phyloP scores from a whole-genome alignment of 768 basidiomycete genomes.

The Naganishia kalamii region DNA sequence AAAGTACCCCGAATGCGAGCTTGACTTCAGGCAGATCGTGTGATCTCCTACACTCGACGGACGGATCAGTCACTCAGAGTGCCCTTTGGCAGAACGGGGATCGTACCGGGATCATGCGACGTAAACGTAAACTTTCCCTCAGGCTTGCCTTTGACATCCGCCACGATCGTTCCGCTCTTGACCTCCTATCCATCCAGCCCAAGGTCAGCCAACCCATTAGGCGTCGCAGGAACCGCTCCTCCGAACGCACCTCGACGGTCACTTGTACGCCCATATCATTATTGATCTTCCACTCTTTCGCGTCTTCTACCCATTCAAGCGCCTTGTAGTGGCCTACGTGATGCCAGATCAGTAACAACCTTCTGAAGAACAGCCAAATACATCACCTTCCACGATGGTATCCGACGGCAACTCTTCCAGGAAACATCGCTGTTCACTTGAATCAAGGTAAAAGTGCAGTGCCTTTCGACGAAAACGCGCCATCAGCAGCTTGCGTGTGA shows the following conservation, averaged over 20 bases:
- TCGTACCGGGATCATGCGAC: conserved; percentile 68
- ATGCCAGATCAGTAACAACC: neutral
- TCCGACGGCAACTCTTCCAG: conserved; percentile 91
- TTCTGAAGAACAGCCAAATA: too few species aligned
- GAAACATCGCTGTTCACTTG: conserved; percentile 88
- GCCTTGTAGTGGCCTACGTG: conserved; percentile 79
- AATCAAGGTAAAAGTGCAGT: conserved; percentile 94
- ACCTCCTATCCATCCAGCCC: conserved; percentile 61
- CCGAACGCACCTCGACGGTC: conserved; percentile 67
- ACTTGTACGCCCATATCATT: conserved; percentile 79
- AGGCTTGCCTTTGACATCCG: conserved; percentile 79
- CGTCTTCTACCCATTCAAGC: conserved; percentile 76
- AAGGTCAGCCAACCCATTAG: neutral
- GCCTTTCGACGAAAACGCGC: conserved; percentile 46
- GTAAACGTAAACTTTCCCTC: conserved; percentile 96
- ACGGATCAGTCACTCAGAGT: neutral
- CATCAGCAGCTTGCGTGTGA: neutral
- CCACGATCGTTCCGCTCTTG: conserved; percentile 61
- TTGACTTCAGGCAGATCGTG: conserved; percentile 89
- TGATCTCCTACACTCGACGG: conserved; percentile 63
- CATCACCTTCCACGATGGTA: conserved; percentile 90
- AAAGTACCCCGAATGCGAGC: conserved; percentile 80
- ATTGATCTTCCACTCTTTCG: conserved; percentile 64
- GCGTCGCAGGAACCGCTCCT: neutral
- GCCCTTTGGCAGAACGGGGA: neutral